Conservation (phyloP, 2,329 filamentous ascomycete genomes). For the Ascocoryne sarcoides region DNA sequence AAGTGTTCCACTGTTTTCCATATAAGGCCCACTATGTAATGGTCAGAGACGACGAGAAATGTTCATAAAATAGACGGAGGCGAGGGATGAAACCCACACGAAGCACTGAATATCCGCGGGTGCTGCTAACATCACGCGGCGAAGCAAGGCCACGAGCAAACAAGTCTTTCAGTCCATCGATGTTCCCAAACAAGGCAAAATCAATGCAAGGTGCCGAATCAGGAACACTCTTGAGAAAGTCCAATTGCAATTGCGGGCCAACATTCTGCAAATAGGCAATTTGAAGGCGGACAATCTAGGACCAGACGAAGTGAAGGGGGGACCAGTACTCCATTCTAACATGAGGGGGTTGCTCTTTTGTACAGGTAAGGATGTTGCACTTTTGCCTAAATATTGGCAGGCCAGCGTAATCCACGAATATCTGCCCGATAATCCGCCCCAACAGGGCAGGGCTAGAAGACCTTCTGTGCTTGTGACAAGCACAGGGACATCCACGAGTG, state of each 20-base stretch:
- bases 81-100: conserved; percentile 2
- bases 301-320: conserved; percentile 4
- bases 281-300: conserved; percentile 8
- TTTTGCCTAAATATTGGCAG: conserved; percentile 2
- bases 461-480: conserved; percentile 4
- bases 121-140: conserved; percentile 6
- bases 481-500: conserved; percentile 4
- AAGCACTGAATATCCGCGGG: conserved; percentile 8
- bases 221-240: conserved; percentile 4
- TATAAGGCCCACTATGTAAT: conserved; percentile 6
- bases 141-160: conserved; percentile 5
- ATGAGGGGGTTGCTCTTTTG: conserved; percentile 2
- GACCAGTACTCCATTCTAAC: conserved; percentile 8
- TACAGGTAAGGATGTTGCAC: conserved; percentile 3
- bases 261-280: conserved; percentile 3
- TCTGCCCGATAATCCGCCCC: conserved; percentile 2
- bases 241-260: conserved; percentile 6
- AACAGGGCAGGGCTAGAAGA: conserved; percentile 1
- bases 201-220: conserved; percentile 6
- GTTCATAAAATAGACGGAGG: background rate
- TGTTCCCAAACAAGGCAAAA: conserved; percentile 7
- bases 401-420: conserved; percentile 6
- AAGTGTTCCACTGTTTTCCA: conserved; percentile 6
- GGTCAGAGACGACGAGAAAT: background rate
- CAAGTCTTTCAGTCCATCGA: conserved; percentile 8